Base-by-base conservation (phyloP, 768 basidiomycete species). In the Gautieria morchelliformis region DNA sequence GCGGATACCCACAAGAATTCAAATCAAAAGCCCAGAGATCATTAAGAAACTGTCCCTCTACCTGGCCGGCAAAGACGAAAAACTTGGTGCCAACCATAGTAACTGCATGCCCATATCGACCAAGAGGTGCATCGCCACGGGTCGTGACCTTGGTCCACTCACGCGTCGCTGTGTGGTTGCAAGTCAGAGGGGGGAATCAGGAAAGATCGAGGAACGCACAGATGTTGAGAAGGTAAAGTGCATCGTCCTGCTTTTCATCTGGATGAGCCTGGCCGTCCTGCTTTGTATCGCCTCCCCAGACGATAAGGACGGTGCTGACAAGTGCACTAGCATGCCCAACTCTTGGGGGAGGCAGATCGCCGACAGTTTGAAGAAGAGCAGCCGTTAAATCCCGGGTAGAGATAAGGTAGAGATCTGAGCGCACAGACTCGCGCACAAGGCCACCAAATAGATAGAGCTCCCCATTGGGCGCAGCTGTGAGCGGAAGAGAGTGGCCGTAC, bases 221-320 rank as follows among this genome's bases (percentile, higher is more conserved):
- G 39, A 97, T 80, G 69, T 98, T 98, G 48, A 99, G 76, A 10
- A 99, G 77, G 76, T 98, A 98, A 45, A 98, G 74, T 0, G 83
- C 87, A 69, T 97, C 91, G 67, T 98, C 96, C 71, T 93, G 89
- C 63, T 80, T 83, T 59, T 93, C 92, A 10, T 75, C 72, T 9
- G 75, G 75, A 62, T 76, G 80, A 33, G 78, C 73, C 69, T 75
- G 80, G 22, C 75, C 74, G 63, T 86, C 85, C 14, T 84, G 82
- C 71, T 92, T 94, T 4, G 94, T 97, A 68, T 99, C 96, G 24
- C 95, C 96, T 33, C 96, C 96, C 96, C 96, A 99, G 4, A 97
- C 87, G 59, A 98, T 89, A 59, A 99, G 76, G 51, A 97, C 95
- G 66, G 88, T 93, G 69, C 93, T 92, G 58, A 98, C 93, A 51